Evolutionary conservation across 805 yeast genomes (phyloP).

Genomic region (Saturnispora serradocipensis): DNA sequence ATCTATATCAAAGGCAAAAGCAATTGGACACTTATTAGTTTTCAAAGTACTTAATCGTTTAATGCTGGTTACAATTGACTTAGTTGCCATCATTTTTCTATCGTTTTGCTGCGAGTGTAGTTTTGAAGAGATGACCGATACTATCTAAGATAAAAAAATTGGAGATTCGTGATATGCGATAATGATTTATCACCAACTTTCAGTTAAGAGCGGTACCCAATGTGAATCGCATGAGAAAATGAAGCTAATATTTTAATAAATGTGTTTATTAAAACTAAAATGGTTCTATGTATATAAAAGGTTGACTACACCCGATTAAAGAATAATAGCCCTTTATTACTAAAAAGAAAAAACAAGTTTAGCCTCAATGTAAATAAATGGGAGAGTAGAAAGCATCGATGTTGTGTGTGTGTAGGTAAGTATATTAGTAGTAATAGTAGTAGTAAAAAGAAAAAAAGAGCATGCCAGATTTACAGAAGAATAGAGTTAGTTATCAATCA

Average conservation of each 20-base stretch:
- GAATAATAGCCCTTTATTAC: neutral
- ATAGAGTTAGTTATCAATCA: slow-evolving; percentile 30
- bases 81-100: neutral
- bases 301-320: neutral
- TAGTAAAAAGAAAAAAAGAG: neutral
- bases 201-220: neutral
- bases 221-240: neutral
- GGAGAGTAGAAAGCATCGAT: neutral
- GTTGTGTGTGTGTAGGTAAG: neutral
- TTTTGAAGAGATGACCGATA: neutral
- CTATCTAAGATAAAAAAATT: neutral
- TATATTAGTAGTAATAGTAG: neutral
- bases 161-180: neutral
- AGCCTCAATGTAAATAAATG: neutral
- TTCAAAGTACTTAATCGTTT: neutral
- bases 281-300: too few species aligned
- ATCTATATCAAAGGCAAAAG: slow-evolving; percentile 49
- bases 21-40: slow-evolving; percentile 13
- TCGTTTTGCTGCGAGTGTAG: neutral
- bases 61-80: neutral
- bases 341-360: neutral
- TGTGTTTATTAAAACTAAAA: neutral
- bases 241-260: neutral
- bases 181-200: too few species aligned
- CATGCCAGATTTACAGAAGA: neutral